Evolutionary conservation across 2,329 filamentous ascomycete species (phyloP).

Genomic region (Cladosporium phlei): DNA sequence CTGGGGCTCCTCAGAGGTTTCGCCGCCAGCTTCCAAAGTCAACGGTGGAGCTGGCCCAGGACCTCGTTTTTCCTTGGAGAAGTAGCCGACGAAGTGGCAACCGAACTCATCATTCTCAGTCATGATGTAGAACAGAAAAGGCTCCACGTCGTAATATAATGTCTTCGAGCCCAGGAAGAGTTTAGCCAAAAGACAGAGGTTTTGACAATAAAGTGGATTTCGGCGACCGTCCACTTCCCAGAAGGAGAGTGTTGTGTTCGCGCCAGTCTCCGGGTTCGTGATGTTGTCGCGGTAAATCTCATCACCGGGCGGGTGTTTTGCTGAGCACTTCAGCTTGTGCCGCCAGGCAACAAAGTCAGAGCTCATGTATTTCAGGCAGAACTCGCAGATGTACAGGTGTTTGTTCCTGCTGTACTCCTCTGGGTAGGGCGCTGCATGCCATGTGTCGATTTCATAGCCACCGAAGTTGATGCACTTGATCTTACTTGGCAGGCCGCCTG

Average conservation of each 20-base stretch:
- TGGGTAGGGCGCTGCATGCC: conserved; percentile 96
- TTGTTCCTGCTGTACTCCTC: conserved; percentile 97
- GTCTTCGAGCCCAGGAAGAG: conserved; percentile 98
- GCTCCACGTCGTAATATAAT: conserved; percentile 95
- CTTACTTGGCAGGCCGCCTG: conserved; percentile 85
- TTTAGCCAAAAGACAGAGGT: conserved; percentile 91
- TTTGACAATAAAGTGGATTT: conserved; percentile 97
- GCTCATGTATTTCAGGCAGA: conserved; percentile 99
- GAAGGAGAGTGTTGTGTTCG: conserved; percentile 56
- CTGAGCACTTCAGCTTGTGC: conserved; percentile 90
- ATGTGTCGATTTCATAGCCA: conserved; percentile 95
- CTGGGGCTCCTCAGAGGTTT: conserved; percentile 20
- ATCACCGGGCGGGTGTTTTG: conserved; percentile 93
- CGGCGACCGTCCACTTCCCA: conserved; percentile 97
- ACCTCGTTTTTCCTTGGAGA: conserved; percentile 89
- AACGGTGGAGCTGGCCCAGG: conserved; percentile 65
- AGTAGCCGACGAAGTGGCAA: conserved; percentile 98
- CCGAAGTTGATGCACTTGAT: conserved; percentile 99
- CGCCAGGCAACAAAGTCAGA: conserved; percentile 97
- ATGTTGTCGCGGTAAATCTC: conserved; percentile 93
- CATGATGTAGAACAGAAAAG: conserved; percentile 95
- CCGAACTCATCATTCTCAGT: conserved; percentile 88
- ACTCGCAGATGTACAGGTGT: conserved; percentile 98
- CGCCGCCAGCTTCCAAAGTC: conserved; percentile 25
- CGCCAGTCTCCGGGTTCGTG: conserved; percentile 44